phyloP scores from a whole-genome alignment of 2,329 filamentous ascomycete species.

The Arthrobotrys iridis region DNA sequence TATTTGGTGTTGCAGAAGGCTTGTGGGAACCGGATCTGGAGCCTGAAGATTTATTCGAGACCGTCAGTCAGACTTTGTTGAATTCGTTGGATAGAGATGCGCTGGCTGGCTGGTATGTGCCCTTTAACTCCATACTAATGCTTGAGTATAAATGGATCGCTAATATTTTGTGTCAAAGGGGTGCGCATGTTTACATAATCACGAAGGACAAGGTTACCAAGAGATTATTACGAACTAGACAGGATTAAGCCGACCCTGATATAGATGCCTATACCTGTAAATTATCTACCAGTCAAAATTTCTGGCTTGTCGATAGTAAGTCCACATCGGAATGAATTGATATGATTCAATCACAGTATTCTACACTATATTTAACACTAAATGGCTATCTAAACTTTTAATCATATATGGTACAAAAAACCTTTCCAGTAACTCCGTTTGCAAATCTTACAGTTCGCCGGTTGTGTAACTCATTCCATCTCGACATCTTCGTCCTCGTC shows the following conservation, averaged over 20 bases:
- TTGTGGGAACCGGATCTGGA: constrained; percentile 93
- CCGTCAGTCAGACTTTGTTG: constrained; percentile 92
- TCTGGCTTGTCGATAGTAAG: constrained; percentile 12
- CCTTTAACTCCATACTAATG: background rate
- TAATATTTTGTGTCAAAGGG: constrained; percentile 61
- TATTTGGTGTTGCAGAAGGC: constrained; percentile 98
- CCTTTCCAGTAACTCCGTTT: constrained; percentile 32
- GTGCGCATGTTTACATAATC: constrained; percentile 98
- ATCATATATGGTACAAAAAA: constrained; percentile 38
- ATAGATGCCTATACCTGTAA: background rate
- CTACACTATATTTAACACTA: constrained; percentile 34
- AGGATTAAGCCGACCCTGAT: constrained; percentile 72
- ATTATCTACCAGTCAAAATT: too few species aligned
- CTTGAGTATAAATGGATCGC: background rate
- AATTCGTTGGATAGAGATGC: constrained; percentile 97
- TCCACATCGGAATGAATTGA: constrained; percentile 16
- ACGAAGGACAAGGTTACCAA: constrained; percentile 99
- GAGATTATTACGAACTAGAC: constrained; percentile 95
- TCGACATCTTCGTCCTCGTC: constrained; percentile 31
- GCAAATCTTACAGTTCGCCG: constrained; percentile 2
- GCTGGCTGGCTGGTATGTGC: constrained; percentile 80
- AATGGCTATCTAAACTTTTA: constrained; percentile 42
- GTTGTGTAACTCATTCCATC: constrained; percentile 16
- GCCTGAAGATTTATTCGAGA: constrained; percentile 88
- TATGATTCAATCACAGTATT: constrained; percentile 4